A percentile compares a stretch with the other conserved stretches of the same genome.
These are phyloP conservation scores for Basidiobolus meristosporus DNA, from an alignment of 371 early-diverging fungal genomes.

Conservation along the genomic window DNA sequence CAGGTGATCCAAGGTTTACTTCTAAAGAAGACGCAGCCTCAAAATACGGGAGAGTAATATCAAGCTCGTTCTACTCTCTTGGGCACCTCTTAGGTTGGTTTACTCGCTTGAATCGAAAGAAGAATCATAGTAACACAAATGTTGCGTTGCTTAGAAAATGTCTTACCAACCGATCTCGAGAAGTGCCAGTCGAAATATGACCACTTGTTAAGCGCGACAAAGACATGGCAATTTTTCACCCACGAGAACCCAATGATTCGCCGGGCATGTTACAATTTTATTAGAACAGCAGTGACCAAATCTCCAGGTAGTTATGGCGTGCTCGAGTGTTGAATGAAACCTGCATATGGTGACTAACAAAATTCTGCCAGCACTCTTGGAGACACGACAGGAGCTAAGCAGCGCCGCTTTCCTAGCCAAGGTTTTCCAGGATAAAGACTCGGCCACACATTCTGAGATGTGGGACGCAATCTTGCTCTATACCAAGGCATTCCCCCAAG, in stretches of 20 bases:
- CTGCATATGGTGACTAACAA: not conserved
- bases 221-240: slow-evolving; percentile 21
- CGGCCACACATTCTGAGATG: slow-evolving; percentile 23
- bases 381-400: too few relatives aligned
- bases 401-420: slow-evolving; percentile 13
- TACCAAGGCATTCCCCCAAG: slow-evolving; percentile 38
- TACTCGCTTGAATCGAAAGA: not conserved
- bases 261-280: slow-evolving; percentile 22
- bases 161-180: too few relatives aligned
- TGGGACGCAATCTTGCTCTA: slow-evolving; percentile 37
- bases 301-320: slow-evolving; percentile 16
- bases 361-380: not conserved
- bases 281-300: slow-evolving; percentile 11
- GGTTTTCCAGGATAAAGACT: slow-evolving; percentile 30
- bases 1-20: slow-evolving; percentile 36
- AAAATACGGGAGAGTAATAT: slow-evolving; percentile 32
- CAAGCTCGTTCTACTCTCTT: slow-evolving; percentile 22
- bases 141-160: slow-evolving; percentile 11
- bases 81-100: slow-evolving; percentile 25
- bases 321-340: not conserved
- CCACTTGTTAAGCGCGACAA: slow-evolving; percentile 18
- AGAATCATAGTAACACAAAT: not conserved
- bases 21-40: slow-evolving; percentile 35
- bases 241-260: slow-evolving; percentile 22
- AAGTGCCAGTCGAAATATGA: slow-evolving; percentile 14